Evolutionary conservation across 768 basidiomycete species (phyloP).

Genomic region (Auricularia auricula-judae): DNA sequence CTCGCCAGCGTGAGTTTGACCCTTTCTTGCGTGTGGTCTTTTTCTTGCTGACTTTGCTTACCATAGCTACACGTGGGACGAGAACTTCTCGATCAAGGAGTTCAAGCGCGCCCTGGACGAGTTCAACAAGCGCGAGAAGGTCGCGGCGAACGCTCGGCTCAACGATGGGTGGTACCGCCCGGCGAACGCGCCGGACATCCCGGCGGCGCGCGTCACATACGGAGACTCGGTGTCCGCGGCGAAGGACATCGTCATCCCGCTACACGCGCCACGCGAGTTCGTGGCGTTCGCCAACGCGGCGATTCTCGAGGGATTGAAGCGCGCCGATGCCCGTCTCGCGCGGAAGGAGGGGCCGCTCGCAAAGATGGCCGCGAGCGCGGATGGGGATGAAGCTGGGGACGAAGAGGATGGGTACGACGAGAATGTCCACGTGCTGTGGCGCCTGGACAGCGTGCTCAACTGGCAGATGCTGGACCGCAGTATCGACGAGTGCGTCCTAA

Average conservation of each 20-base stretch:
- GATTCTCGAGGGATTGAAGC: background rate
- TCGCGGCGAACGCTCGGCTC: too few species aligned
- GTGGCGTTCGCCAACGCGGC: background rate
- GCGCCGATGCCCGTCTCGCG: background rate
- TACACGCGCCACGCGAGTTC: background rate
- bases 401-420: too few species aligned
- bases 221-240: background rate
- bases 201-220: background rate
- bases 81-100: conserved; percentile 1
- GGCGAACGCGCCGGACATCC: background rate
- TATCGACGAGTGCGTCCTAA: background rate
- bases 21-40: background rate
- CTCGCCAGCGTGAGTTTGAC: background rate
- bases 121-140: conserved; percentile 3
- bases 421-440: background rate
- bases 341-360: background rate
- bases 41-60: too few species aligned
- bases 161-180: background rate
- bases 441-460: background rate
- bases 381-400: background rate
- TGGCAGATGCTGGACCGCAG: background rate
- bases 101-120: conserved; percentile 1
- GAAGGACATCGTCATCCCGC: background rate
- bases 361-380: background rate
- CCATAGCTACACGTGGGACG: conserved; percentile 5